Evolutionary conservation across 2,329 filamentous ascomycete genomes (phyloP), one percentile per base, ranked within the genome.

Genomic region (Paracamarosporium sp.): DNA sequence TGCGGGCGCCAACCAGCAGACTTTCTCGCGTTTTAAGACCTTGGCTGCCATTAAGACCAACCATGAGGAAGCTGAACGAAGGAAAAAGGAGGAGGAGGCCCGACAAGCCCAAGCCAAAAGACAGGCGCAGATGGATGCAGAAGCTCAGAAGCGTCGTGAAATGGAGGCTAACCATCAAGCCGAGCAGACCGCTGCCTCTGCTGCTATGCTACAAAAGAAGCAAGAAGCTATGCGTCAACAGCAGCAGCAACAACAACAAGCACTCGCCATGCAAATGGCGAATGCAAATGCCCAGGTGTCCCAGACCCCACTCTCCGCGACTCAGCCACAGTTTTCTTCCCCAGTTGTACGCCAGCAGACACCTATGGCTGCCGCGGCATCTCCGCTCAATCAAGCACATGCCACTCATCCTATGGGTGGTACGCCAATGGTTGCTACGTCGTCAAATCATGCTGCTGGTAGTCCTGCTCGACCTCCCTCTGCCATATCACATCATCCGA

Each of bases 11-110:
- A 85, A 89, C 3, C 96, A 96, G 67, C 92, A 96, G 73, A 86
- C 90, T 27, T 97, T 98, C 73, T 93, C 95, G 66, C 88, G 91
- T 35, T 98, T 97, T 78, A 97, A 97, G 80, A 87, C 92, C 1
- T 86, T 99, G 41, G 92, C 92, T 56, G 90, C 91, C 56, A 96
- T 97, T 67, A 91, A 89, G 71, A 82, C 86, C 54, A 87, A 91
- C 41, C 89, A 92, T 59, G 88, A 88, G 25, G 91, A 96, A 73
- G 90, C 88, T 70, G 88, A 88, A 63, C 70, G 75, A 36, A 67
- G 70, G 28, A 78, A 80, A 68, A 80, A 78, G 62, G 78, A 80
- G 52, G 77, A 79, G 57, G 85, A 89, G 57, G 82, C 83, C 12
- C 65, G 69, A 5, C 53, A 63, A 33, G 68, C 68, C 5, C 71